These are phyloP conservation scores for Chalciporus chontae DNA, from an alignment of 768 basidiomycete genomes.

Conservation along the genomic window DNA sequence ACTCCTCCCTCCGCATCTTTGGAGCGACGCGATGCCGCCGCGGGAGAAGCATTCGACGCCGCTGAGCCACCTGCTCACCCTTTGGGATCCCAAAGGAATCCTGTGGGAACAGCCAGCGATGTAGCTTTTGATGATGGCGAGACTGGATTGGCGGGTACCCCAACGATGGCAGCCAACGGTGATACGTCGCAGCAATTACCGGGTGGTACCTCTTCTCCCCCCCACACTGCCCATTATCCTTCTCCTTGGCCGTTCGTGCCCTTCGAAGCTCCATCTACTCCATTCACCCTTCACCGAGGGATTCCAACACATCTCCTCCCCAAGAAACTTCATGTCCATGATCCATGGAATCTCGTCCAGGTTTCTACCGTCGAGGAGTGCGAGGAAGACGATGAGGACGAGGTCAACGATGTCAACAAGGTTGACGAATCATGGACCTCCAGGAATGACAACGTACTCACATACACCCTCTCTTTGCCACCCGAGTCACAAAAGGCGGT, in stretches of 20 bases:
- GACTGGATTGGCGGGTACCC: background rate
- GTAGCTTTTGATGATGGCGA: background rate
- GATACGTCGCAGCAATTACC: background rate
- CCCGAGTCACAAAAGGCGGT: constrained; percentile 5
- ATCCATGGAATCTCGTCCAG: constrained; percentile 35
- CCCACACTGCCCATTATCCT: constrained; percentile 34
- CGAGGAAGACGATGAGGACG: background rate
- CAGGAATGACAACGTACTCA: constrained; percentile 24
- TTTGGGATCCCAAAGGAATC: background rate
- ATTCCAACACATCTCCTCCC: constrained; percentile 37
- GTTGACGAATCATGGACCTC: constrained; percentile 22
- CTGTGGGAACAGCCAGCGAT: background rate
- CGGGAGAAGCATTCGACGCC: background rate
- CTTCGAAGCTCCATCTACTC: constrained; percentile 27
- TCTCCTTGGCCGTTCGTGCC: constrained; percentile 40
- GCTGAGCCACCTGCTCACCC: too few species aligned
- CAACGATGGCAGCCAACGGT: background rate
- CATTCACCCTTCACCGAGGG: constrained; percentile 24
- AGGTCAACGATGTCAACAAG: too few species aligned
- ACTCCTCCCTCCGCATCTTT: background rate
- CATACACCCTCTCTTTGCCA: constrained; percentile 28
- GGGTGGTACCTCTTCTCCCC: constrained; percentile 13
- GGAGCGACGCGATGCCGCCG: background rate
- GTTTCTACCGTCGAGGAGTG: constrained; percentile 5
- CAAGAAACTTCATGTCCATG: constrained; percentile 41